Evolutionary conservation across 805 yeast genomes (phyloP).

Genomic region (Metschnikowia santaceciliae): DNA sequence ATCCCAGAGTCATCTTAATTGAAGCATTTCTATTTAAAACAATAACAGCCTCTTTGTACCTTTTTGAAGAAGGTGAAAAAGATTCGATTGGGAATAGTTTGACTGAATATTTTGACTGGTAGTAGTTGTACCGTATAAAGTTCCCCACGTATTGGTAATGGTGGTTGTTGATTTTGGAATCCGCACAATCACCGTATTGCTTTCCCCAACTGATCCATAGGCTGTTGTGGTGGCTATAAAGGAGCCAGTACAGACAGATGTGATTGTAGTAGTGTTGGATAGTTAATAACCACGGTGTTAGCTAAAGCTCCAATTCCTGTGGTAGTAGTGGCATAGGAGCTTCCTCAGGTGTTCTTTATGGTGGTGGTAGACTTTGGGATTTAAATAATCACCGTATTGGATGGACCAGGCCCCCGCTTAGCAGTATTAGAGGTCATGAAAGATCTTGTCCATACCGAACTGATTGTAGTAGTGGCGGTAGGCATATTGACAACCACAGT

Average conservation of each 20-base stretch:
- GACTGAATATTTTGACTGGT: not conserved
- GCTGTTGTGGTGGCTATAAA: slow-evolving; percentile 5
- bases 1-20: too few relatives aligned
- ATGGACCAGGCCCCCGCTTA: too few relatives aligned
- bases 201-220: slow-evolving; percentile 1
- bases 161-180: slow-evolving; percentile 9
- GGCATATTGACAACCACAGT: slow-evolving; percentile 15
- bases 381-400: slow-evolving; percentile 10
- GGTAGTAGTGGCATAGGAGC: slow-evolving; percentile 9
- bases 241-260: slow-evolving; percentile 6
- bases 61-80: too few relatives aligned
- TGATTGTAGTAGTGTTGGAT: slow-evolving; percentile 10
- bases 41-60: too few relatives aligned
- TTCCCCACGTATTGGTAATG: not conserved
- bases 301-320: not conserved
- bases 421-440: not conserved
- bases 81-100: too few relatives aligned
- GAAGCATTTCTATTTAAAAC: too few relatives aligned
- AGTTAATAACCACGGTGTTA: slow-evolving; percentile 12
- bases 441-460: slow-evolving; percentile 11
- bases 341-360: slow-evolving; percentile 13
- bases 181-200: slow-evolving; percentile 9
- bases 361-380: slow-evolving; percentile 18
- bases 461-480: slow-evolving; percentile 6
- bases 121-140: slow-evolving; percentile 11